Evolutionary conservation across 2,329 filamentous ascomycete genomes (phyloP).

Genomic region (Colletotrichum lentis): DNA sequence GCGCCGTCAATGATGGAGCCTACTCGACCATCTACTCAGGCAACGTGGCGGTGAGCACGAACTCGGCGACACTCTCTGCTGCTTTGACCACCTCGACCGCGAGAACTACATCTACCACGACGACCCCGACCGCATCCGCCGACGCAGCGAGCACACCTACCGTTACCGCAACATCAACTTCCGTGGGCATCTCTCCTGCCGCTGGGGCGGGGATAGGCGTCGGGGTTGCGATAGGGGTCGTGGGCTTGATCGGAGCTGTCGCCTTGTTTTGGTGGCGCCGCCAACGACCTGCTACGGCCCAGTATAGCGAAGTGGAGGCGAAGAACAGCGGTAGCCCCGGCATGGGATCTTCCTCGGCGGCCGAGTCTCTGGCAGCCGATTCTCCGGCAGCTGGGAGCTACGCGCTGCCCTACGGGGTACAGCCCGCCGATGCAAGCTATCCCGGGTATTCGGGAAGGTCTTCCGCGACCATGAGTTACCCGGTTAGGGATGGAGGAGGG

Average conservation of each 20-base stretch:
- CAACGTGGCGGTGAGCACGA: slow-evolving; percentile 7
- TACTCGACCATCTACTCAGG: slow-evolving; percentile 47
- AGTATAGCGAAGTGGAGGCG: slow-evolving; percentile 32
- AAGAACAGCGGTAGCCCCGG: slow-evolving; percentile 22
- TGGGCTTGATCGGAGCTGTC: slow-evolving; percentile 40
- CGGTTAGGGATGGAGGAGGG: slow-evolving; percentile 1
- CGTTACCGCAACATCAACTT: slow-evolving; percentile 5
- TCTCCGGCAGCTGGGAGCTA: slow-evolving; percentile 23
- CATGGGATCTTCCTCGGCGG: slow-evolving; percentile 14
- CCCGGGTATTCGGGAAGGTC: not conserved
- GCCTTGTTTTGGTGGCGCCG: slow-evolving; percentile 45
- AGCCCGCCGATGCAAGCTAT: slow-evolving; percentile 1
- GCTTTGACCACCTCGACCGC: slow-evolving; percentile 23
- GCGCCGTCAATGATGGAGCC: slow-evolving; percentile 45
- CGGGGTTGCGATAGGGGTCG: slow-evolving; percentile 42
- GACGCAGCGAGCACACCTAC: slow-evolving; percentile 13
- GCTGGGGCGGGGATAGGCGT: slow-evolving; percentile 47
- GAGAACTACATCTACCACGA: not conserved
- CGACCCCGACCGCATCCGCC: slow-evolving; percentile 10
- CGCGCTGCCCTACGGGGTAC: slow-evolving; percentile 16
- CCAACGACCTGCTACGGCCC: slow-evolving; percentile 17
- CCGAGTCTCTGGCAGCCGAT: slow-evolving; percentile 14
- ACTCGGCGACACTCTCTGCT: slow-evolving; percentile 16
- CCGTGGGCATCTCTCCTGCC: slow-evolving; percentile 42
- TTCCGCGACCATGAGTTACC: slow-evolving; percentile 6